A percentile compares a stretch with the other conserved stretches of the same genome.
Conservation (phyloP, 2,329 filamentous ascomycete species). For the Penicillium sp. region DNA sequence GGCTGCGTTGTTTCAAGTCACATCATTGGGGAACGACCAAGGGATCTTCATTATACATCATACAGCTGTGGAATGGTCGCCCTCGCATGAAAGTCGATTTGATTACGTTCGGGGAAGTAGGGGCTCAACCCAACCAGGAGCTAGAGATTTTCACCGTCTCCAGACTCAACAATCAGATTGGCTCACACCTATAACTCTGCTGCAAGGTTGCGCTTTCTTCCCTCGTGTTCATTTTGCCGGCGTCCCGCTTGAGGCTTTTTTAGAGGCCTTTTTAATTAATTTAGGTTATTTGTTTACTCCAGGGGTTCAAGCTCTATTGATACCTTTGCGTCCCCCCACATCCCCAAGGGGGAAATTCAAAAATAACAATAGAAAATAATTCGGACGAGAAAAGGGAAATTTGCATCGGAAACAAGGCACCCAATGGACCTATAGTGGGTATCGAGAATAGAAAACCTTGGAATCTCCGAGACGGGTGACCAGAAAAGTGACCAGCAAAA, state of each 20-base stretch:
- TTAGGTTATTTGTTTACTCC: conserved; percentile 1
- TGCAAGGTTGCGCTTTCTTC: conserved; percentile 16
- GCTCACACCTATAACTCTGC: neutral
- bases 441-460: neutral
- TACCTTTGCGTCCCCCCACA: conserved; percentile 19
- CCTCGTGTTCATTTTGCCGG: conserved; percentile 21
- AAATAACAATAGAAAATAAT: conserved; percentile 8
- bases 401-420: neutral
- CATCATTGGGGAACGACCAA: conserved; percentile 1
- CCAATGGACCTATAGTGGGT: neutral
- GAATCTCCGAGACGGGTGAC: neutral
- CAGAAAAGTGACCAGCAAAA: neutral
- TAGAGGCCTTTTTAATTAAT: no score
- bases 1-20: conserved; percentile 11
- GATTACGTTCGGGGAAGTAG: conserved; percentile 8
- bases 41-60: conserved; percentile 7
- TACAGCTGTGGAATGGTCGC: neutral
- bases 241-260: neutral
- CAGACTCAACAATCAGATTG: neutral
- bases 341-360: conserved; percentile 18
- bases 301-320: conserved; percentile 19
- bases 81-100: conserved; percentile 15
- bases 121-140: neutral
- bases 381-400: neutral
- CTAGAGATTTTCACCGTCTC: conserved; percentile 5